Conservation (phyloP, 164 flowering plant species). For the Buxus sempervirens region DNA sequence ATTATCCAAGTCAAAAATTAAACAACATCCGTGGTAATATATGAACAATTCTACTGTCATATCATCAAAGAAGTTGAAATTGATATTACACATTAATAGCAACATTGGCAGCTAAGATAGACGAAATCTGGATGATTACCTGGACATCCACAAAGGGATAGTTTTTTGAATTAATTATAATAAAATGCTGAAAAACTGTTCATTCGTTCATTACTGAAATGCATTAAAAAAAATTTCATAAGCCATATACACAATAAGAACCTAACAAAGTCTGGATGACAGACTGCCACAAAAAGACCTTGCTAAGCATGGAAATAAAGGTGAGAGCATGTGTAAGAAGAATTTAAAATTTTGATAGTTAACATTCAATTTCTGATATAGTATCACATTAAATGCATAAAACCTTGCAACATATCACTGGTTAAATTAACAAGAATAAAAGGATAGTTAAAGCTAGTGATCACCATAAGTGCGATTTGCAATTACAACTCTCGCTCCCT, state of each 20-base stretch:
- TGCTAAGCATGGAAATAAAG: too few species aligned
- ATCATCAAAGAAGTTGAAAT: background rate
- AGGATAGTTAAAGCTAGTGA: background rate
- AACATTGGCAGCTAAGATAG: background rate
- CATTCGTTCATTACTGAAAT: too few species aligned
- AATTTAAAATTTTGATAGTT: too few species aligned
- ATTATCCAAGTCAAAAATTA: background rate
- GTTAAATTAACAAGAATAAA: background rate
- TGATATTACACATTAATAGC: background rate
- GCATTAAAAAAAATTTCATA: background rate
- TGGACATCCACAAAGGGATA: background rate
- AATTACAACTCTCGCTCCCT: slow-evolving; percentile 83
- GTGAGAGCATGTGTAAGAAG: too few species aligned
- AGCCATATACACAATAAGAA: too few species aligned
- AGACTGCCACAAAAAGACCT: too few species aligned
- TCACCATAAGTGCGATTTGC: slow-evolving; percentile 91
- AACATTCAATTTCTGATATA: too few species aligned
- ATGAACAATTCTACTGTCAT: background rate
- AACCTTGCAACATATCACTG: too few species aligned
- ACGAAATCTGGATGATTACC: background rate
- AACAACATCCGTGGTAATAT: background rate
- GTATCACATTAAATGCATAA: too few species aligned
- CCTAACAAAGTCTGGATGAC: too few species aligned
- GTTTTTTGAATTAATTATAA: too few species aligned
- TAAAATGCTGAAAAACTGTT: background rate